Percentiles rank a stretch among this genome's conserved stretches.
phyloP scores from a whole-genome alignment of 169 alveolate species.

The Besnoitia besnoiti region DNA sequence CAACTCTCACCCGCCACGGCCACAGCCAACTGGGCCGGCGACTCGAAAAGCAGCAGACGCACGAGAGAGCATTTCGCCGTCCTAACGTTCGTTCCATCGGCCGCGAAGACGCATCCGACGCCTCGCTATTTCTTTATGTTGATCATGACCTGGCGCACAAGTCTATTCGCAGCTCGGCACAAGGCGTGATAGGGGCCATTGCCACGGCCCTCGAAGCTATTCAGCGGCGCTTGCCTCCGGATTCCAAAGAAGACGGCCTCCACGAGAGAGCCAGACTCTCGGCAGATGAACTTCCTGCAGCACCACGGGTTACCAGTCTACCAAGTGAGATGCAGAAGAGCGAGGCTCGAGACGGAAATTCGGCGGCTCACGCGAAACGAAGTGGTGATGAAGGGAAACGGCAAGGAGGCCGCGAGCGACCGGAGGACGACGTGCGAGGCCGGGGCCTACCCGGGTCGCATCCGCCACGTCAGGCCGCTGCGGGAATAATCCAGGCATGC shows the following conservation, averaged over 20 bases:
- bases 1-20: background rate
- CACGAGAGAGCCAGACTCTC: background rate
- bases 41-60: background rate
- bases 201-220: background rate
- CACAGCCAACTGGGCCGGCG: background rate
- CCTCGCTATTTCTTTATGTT: background rate
- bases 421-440: background rate
- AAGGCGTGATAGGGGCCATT: conserved; percentile 22
- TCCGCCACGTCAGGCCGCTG: background rate
- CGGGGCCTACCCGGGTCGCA: background rate
- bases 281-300: background rate
- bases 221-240: background rate
- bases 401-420: background rate
- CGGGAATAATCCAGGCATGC: background rate
- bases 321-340: background rate
- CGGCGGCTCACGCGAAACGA: background rate
- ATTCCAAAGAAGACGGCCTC: background rate
- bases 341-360: background rate
- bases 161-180: conserved; percentile 32
- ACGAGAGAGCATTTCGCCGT: background rate
- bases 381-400: background rate
- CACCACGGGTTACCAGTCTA: background rate
- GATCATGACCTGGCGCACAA: conserved; percentile 13
- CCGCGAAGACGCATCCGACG: background rate
- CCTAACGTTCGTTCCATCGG: background rate